Evolutionary conservation across 2,329 filamentous ascomycete genomes (phyloP), one percentile per base, ranked within the genome.

Genomic region (Pyricularia sp.): DNA sequence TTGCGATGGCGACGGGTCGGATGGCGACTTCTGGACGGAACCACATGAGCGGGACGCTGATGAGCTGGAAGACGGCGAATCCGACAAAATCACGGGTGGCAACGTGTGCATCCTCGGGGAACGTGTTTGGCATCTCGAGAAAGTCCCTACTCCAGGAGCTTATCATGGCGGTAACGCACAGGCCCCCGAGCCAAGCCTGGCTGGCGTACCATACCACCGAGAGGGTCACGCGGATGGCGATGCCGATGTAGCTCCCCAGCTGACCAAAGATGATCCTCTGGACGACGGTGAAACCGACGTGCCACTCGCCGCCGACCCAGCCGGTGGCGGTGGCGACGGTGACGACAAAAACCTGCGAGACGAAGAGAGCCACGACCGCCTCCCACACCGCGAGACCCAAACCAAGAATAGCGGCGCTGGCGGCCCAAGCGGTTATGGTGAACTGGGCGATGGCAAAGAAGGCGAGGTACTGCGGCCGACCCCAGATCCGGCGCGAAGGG

Each of bases 211-310:
- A 77, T 13, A 78, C 74, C 8, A 78, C 67, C 24, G 71, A 73
- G 5, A 78, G 73, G 24, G 78, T 67, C 67, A 78, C 77, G 5
- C 77, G 71, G 31, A 62, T 35, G n/a, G 76, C 66, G 64, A 79
- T 71, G 24, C 72, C 72, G 31, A 79, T 68, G 67, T 76, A 77
- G 9, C 73, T 70, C 1, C 78, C 78, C 26, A 72, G 75, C 66
- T 78, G 72, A 19, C 78, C 78, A 74, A 76, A 79, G 31, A 76
- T 71, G 26, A 73, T 72, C 7, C 78, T 71, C 12, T 72, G 72
- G 7, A 74, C 70, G 16, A 81, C 76, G 0, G 78, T 74, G 55
- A 78, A 80, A 8, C 76, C 76, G 35, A 79, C 76, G 66, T 79
- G 77, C 68, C 75, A 78, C 62, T 73, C 69, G 9, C 75, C 75